A percentile compares a stretch with the other conserved stretches of the same genome.
Conservation (phyloP, 495 filamentous ascomycete genomes). For the Terfezia boudieri region DNA sequence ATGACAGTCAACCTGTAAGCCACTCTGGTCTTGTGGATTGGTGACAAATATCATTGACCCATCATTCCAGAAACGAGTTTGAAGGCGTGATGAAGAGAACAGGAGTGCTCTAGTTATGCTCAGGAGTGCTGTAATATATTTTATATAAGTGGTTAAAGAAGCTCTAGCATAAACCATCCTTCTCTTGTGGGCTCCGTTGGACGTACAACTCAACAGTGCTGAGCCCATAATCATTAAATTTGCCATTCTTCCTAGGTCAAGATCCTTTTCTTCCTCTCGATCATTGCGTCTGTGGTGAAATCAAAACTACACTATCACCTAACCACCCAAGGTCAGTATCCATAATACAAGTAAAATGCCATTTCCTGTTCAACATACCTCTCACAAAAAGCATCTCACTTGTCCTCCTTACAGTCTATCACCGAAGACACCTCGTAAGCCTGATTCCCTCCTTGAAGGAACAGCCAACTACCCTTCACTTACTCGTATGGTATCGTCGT, state of each 20-base stretch:
- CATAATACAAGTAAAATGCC: no score
- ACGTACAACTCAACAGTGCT: no score
- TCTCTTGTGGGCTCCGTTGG: no score
- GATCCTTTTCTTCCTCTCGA: neutral
- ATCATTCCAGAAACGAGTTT: constrained; percentile 40
- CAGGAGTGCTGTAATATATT: constrained; percentile 35
- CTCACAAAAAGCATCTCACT: constrained; percentile 98
- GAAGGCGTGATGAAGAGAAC: constrained; percentile 64
- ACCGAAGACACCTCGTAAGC: neutral
- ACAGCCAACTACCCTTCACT: constrained; percentile 17
- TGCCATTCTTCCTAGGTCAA: no score
- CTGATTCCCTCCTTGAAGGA: neutral
- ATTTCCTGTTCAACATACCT: constrained; percentile 32
- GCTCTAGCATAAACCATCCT: no score
- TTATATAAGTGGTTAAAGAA: neutral
- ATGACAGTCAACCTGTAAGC: constrained; percentile 35
- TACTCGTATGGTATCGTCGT: constrained; percentile 48
- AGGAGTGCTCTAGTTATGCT: no score
- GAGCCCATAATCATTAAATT: no score
- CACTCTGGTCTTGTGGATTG: neutral
- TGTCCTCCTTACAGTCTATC: constrained; percentile 81
- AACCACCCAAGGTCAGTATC: neutral
- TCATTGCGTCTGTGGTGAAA: constrained; percentile 48
- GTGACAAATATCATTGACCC: no score
- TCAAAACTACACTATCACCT: constrained; percentile 94